Conservation (phyloP, 306 rosid species). For the Senna tora region DNA sequence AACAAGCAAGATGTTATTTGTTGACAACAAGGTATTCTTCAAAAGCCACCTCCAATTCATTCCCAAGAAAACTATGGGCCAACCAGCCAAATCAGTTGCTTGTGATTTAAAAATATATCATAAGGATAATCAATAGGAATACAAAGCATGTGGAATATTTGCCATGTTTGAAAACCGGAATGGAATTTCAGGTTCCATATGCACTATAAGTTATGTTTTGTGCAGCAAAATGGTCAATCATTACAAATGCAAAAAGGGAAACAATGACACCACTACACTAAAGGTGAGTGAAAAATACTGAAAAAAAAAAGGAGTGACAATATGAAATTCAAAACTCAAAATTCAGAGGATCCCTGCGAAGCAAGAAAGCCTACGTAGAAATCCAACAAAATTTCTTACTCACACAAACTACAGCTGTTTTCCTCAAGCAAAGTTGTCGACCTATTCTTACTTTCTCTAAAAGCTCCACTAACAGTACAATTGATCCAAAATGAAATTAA, state of each 20-base stretch:
- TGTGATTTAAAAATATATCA: neutral
- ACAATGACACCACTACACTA: neutral
- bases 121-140: neutral
- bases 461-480: neutral
- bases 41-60: neutral
- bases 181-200: neutral
- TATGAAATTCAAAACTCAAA: neutral
- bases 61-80: neutral
- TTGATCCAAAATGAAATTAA: neutral
- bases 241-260: neutral
- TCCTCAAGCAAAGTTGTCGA: neutral
- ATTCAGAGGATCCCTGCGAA: neutral
- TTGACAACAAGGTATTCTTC: neutral
- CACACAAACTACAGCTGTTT: neutral
- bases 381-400: neutral
- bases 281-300: neutral
- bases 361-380: neutral
- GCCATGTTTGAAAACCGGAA: neutral
- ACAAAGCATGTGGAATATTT: neutral
- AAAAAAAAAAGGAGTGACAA: neutral
- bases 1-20: neutral
- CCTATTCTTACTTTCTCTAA: neutral
- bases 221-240: neutral
- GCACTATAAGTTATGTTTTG: neutral
- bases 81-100: too few species aligned